These are phyloP conservation scores for Bruguiera parviflora DNA, from an alignment of 345 rosid genomes.

Conservation along the genomic window DNA sequence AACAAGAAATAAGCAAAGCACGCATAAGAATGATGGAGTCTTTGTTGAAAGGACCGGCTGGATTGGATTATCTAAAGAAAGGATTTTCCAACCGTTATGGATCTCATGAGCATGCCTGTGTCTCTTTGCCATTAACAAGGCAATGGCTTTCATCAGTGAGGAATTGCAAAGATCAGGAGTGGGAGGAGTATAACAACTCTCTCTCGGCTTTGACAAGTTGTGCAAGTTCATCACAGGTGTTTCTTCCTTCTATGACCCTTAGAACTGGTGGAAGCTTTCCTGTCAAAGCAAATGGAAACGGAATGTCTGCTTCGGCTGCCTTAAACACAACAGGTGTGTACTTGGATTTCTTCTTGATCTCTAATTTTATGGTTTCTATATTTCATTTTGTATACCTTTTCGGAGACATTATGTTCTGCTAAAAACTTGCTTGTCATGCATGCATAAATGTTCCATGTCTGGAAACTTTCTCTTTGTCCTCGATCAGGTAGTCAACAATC, in stretches of 20 bases:
- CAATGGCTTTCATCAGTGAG: conserved; percentile 62
- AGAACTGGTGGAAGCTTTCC: conserved; percentile 74
- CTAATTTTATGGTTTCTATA: not conserved
- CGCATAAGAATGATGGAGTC: conserved; percentile 76
- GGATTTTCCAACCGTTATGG: conserved; percentile 62
- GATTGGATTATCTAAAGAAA: conserved; percentile 62
- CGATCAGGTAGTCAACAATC: conserved; percentile 42
- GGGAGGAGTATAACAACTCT: conserved; percentile 64
- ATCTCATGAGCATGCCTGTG: conserved; percentile 43
- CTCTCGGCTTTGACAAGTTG: conserved; percentile 40
- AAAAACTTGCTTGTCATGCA: conserved; percentile 8
- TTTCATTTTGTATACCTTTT: not conserved
- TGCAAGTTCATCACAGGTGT: conserved; percentile 44
- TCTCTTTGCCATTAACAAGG: conserved; percentile 48
- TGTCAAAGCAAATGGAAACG: conserved; percentile 26
- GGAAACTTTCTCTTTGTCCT: not conserved
- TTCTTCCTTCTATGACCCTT: conserved; percentile 49
- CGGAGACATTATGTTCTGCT: not conserved
- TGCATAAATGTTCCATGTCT: too few species aligned
- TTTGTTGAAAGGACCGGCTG: conserved; percentile 76
- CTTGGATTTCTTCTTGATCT: too few species aligned
- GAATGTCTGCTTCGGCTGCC: conserved; percentile 23
- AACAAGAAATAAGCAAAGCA: conserved; percentile 67
- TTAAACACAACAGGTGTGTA: conserved; percentile 37
- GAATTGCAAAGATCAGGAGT: conserved; percentile 54